Base-by-base conservation (phyloP, 2,329 filamentous ascomycete genomes). In the Ascochyta pisi region DNA sequence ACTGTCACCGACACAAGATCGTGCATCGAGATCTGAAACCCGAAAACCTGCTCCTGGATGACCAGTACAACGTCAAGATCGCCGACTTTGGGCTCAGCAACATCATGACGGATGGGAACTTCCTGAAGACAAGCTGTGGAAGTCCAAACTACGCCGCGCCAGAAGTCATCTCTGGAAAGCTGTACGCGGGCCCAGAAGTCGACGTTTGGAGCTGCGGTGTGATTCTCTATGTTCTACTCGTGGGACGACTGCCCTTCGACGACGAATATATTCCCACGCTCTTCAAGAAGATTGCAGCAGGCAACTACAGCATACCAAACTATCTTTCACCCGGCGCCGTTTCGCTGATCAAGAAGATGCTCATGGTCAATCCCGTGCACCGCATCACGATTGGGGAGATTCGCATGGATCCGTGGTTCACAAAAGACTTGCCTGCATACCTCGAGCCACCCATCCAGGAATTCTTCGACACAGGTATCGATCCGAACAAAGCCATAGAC, bases 41-140 rank as follows among this genome's bases (percentile, higher is more conserved):
- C 9, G 95, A 99, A 81, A 99, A 99, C 73, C 80, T 99, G 44
- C 85, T 99, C 39, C 87, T 99, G 47, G 95, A 99, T 78, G 91
- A 96, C 63, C 89, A 96, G 57, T 89, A 96, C 72, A 97, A 99
- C 70, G 94, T 99, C 78, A 99, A 99, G 81, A 99, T 99, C 79
- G 95, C 95, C 69, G 95, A 99, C 78, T 99, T 99, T 67, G 95
- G 95, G 54, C 83, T 99, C 54, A 98, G 94, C 81, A 99, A 99
- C 75, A 99, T 99, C 79, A 99, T 99, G 95, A 98, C 95, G 0
- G 95, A 99, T 74, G 95, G 95, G 24, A 99, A 99, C 75, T 99
- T 99, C 74, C 85, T 99, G 69, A 98, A 97, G 80, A 99, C 95
- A 1, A 98, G 93, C 74, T 99, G 95, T 70, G 95, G 95, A 49